Evolutionary conservation across 2,329 filamentous ascomycete species (phyloP), one percentile per base, ranked within the genome.

Genomic region (Neofusicoccum sp.): DNA sequence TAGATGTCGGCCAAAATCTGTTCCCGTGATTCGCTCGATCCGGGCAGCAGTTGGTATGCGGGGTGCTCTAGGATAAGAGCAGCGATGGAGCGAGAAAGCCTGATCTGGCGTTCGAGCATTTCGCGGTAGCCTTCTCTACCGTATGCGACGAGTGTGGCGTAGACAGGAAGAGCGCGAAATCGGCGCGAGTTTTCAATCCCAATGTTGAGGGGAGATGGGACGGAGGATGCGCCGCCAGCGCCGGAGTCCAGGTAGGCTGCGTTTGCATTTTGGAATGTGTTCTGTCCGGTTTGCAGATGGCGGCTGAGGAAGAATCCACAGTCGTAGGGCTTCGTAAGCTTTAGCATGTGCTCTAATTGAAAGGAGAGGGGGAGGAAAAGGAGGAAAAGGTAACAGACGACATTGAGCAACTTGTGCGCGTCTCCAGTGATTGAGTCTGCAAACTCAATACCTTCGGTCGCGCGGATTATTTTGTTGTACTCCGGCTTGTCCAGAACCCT

Each of bases 151-250:
- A 97, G 83, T 0, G 89, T 90, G 9, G 92, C 88, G 72, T 97
- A 97, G 7, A 92, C 90, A 0, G 94, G 93, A n/a, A 97, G 80
- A 0, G 93, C 93, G 60, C 94, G 87, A 80, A 97, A 96, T 5
- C 93, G 89, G 43, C 93, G 87, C 1, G 93, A 97, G 77, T 97
- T 97, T 70, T 97, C 93, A 22, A 97, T 81, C 22, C 93, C 92
- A 63, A 95, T 86, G 76, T 97, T 94, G 14, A 96, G 80, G 0
- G 93, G 93, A 3, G 90, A 93, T n/a, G 88, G 87, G 66, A 95
- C 89, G 1, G 68, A 70, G 54, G 71, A 65, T 64, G 73, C 70
- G 16, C 76, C 74, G 6, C 76, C 66, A 64, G 73, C 70, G 22
- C 76, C 75, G 7, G 76, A 66, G 6, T 73, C 75, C 49, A 97